A percentile compares a stretch with the other conserved stretches of the same genome.
These are phyloP conservation scores for Serpula lacrymans DNA, from an alignment of 768 basidiomycete species.

Conservation along the genomic window DNA sequence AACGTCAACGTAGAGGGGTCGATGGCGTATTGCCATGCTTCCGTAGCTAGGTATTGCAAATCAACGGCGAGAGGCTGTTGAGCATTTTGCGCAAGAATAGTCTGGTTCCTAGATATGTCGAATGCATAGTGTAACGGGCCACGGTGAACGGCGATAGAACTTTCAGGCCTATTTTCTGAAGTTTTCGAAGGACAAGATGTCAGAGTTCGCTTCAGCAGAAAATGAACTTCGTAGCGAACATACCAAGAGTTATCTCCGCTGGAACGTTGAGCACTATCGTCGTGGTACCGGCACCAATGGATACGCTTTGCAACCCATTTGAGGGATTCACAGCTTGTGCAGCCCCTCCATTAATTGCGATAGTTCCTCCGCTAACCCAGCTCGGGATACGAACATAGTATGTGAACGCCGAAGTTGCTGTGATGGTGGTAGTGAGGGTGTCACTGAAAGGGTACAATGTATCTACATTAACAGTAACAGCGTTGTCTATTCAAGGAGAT, in stretches of 20 bases:
- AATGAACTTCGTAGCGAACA: not conserved
- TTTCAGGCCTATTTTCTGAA: constrained; percentile 47
- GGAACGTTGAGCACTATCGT: constrained; percentile 43
- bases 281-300: constrained; percentile 39
- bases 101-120: constrained; percentile 38
- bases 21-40: constrained; percentile 52
- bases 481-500: constrained; percentile 32
- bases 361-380: constrained; percentile 46
- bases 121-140: constrained; percentile 55
- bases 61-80: constrained; percentile 45
- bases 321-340: constrained; percentile 36
- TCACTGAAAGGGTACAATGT: constrained; percentile 53
- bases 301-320: constrained; percentile 44
- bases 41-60: constrained; percentile 46
- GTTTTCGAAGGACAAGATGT: not conserved
- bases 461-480: constrained; percentile 41
- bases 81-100: constrained; percentile 39
- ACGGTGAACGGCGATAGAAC: constrained; percentile 50
- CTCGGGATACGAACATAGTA: constrained; percentile 49
- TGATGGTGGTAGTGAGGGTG: constrained; percentile 43
- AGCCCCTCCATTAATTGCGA: constrained; percentile 34
- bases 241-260: constrained; percentile 45
- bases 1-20: constrained; percentile 42
- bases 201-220: not conserved
- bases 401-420: constrained; percentile 39